Conservation (phyloP, 2,329 filamentous ascomycete species). For the Didymella keratinophila region DNA sequence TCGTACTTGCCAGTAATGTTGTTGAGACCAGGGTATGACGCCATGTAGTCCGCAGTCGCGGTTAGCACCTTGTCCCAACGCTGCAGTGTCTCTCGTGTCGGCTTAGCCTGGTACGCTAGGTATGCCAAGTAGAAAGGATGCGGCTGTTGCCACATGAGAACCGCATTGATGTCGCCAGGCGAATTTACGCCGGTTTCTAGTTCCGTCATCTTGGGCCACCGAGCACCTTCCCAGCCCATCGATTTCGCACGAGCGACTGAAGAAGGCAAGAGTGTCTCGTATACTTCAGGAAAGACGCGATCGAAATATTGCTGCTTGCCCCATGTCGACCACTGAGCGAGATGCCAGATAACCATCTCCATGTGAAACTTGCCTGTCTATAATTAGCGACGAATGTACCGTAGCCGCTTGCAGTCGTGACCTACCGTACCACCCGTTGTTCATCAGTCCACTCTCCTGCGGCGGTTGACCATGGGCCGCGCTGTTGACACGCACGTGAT, state of each 20-base stretch:
- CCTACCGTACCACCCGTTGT: slow-evolving; percentile 63
- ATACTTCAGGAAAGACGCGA: slow-evolving; percentile 55
- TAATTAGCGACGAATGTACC: neutral
- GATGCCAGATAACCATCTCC: slow-evolving; percentile 63
- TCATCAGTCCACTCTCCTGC: slow-evolving; percentile 59
- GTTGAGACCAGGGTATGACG: slow-evolving; percentile 63
- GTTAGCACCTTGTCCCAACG: slow-evolving; percentile 63
- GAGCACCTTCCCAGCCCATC: slow-evolving; percentile 53
- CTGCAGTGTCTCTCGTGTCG: slow-evolving; percentile 53
- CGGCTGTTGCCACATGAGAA: slow-evolving; percentile 68
- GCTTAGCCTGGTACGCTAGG: slow-evolving; percentile 58
- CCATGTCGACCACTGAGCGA: slow-evolving; percentile 60
- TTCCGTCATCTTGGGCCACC: slow-evolving; percentile 65
- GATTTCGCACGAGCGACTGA: slow-evolving; percentile 43
- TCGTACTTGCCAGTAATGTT: slow-evolving; percentile 60
- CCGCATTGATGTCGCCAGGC: slow-evolving; percentile 66
- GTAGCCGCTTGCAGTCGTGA: neutral
- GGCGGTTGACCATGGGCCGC: slow-evolving; percentile 58
- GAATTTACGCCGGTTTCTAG: slow-evolving; percentile 59
- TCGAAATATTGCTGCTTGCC: slow-evolving; percentile 54
- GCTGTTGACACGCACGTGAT: slow-evolving; percentile 61
- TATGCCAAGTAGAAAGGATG: slow-evolving; percentile 68
- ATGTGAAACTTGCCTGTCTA: slow-evolving; percentile 58
- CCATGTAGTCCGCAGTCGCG: slow-evolving; percentile 66
- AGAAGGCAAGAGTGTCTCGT: slow-evolving; percentile 55